Base-by-base conservation (phyloP, 352 stramenopile genomes). In the Phytophthora tubulina region DNA sequence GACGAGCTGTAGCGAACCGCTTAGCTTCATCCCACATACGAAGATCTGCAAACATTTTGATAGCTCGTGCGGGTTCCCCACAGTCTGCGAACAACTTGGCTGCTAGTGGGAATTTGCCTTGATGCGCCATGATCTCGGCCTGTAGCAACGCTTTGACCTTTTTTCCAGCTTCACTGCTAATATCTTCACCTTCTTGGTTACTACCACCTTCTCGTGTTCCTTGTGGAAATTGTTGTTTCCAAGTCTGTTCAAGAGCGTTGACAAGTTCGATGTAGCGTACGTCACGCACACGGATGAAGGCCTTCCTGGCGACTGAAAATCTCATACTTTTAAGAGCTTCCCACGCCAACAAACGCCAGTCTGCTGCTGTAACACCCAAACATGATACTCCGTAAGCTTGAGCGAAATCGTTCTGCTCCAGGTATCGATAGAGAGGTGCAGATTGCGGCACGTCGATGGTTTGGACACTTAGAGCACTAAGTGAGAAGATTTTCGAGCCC, bases 21-120 rank as follows among this genome's bases (percentile, higher is more conserved):
- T 98, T 98, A 35, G 96, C 96, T 59, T 98, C 89, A 35, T 98
- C 95, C 95, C 95, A 99, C 79, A 97, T 88, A 7, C 95, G 80
- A 17, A 99, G 63, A 60, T 98, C 93, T 0, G 90, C 84, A 73
- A 97, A 99, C 82, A 99, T 94, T 82, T 97, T 93, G 61, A 99
- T 97, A 1, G 96, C 94, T 13, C 82, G 85, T 38, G 93, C 78
- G n/a, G 91, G 69, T 46, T 97, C 86, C 38, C 84, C 89, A 53
- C 82, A 88, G 58, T 96, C 85, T 2, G 86, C 73, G 57, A 92
- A 97, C 7, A 95, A 72, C 71, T 98, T 97, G 27, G 94, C 96
- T 8, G 96, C 95, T 10, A 98, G 79, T 46, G 95, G 80, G 70
- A 98, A 98, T 55, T 91, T 87, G 57, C 95, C 92, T 65, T 97